Evolutionary conservation across 2,329 filamentous ascomycete species (phyloP), one percentile per base, ranked within the genome.

Genomic region (Stemphylium beticola): DNA sequence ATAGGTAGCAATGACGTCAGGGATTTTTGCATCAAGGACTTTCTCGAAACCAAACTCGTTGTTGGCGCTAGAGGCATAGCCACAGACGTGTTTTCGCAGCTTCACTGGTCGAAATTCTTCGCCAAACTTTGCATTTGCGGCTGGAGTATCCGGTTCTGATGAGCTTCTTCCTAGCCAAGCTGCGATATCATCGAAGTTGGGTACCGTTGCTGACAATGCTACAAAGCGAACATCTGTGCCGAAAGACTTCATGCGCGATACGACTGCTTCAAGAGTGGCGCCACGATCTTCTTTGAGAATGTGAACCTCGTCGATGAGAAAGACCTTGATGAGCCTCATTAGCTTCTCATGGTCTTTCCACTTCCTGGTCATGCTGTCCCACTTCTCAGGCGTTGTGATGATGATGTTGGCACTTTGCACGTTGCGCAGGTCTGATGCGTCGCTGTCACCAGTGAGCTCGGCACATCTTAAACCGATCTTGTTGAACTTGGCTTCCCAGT

Each of bases 301-400:
- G 62, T 96, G 91, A 0, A 96, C 90, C 68, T 96, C 91, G 64
- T 96, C 91, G 51, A 96, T 92, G 17, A 96, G 81, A 58, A 95
- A 91, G 0, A 96, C 77, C 56, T 88, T 90, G 40, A 96, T 85
- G 58, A 93, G 81, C 54, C 88, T 84, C 74, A 96, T 85, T 15
- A 96, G 77, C 60, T 82, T 89, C 47, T 83, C 82, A 65, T 96
- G 89, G 64, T 96, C 91, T 63, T 87, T 86, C 92, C 92, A 96
- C 68, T 91, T 93, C 15, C 91, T 82, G 0, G 92, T 96, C 72
- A 95, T 87, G 55, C 90, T 93, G 69, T 96, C 91, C 91, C 91
- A 96, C 68, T 96, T 96, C 74, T 96, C 91, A 0, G 92, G 91
- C 0, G 91, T 96, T 0, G 92, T 95, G 58, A 96, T 83, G 61